Evolutionary conservation across 2,329 filamentous ascomycete species (phyloP).

Genomic region (Aspergillus glaucus): DNA sequence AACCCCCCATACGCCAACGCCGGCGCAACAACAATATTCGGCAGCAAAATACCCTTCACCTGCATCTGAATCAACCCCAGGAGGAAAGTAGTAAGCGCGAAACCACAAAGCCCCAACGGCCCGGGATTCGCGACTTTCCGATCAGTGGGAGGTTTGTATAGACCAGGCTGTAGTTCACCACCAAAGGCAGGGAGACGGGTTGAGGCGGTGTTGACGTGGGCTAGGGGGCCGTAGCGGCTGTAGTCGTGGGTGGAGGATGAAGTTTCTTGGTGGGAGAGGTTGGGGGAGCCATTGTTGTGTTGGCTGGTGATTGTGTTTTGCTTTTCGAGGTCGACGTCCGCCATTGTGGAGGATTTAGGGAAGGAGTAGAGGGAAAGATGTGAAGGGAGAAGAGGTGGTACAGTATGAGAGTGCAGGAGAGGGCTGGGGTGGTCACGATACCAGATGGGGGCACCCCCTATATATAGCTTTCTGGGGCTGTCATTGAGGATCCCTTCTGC

Average conservation of each 20-base stretch:
- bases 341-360: background rate
- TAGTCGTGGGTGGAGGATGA: background rate
- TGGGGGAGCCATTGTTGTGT: background rate
- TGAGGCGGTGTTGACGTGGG: conserved; percentile 36
- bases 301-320: background rate
- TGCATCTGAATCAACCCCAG: conserved; percentile 66
- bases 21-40: conserved; percentile 59
- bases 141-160: conserved; percentile 52
- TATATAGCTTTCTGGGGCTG: too few species aligned
- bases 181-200: conserved; percentile 53
- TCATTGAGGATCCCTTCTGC: too few species aligned
- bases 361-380: too few species aligned
- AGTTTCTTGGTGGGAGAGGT: background rate
- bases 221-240: conserved; percentile 35
- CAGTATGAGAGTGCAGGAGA: too few species aligned
- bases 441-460: too few species aligned
- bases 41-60: conserved; percentile 50
- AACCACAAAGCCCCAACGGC: conserved; percentile 65
- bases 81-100: conserved; percentile 71
- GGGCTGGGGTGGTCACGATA: too few species aligned
- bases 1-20: conserved; percentile 67
- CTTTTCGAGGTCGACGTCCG: background rate
- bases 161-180: conserved; percentile 62
- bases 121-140: conserved; percentile 70
- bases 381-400: too few species aligned